These are phyloP conservation scores for Hypoxylon lienhwacheense DNA, from an alignment of 495 filamentous ascomycete species.

Conservation along the genomic window DNA sequence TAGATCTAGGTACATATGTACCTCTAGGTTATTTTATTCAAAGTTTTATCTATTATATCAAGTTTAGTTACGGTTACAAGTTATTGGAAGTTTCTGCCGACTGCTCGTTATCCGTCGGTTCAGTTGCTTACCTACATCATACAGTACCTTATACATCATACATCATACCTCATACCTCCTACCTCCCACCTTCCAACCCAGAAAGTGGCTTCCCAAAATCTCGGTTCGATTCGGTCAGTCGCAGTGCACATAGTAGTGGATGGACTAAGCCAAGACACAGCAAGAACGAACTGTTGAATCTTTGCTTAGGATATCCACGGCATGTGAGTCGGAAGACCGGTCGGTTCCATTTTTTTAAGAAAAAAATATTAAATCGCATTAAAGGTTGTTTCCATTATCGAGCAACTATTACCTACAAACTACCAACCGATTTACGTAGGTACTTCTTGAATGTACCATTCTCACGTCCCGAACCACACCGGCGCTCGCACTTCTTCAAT, in stretches of 20 bases:
- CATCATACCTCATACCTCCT: too few species aligned
- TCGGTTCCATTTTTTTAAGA: too few species aligned
- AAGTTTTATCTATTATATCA: neutral
- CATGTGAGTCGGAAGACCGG: conserved; percentile 36
- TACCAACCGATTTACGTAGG: too few species aligned
- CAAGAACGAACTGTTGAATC: conserved; percentile 16
- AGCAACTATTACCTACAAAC: too few species aligned
- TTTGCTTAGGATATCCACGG: conserved; percentile 16
- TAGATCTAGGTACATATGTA: too few species aligned
- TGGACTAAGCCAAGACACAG: conserved; percentile 32
- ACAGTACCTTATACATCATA: too few species aligned
- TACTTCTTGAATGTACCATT: too few species aligned
- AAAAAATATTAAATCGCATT: conserved; percentile 27
- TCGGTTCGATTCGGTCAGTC: conserved; percentile 28
- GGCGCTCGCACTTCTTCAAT: conserved; percentile 7
- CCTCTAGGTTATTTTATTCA: too few species aligned
- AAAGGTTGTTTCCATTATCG: too few species aligned
- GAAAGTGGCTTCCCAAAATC: conserved; percentile 6
- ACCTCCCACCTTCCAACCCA: too few species aligned
- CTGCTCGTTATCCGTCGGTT: conserved; percentile 15
- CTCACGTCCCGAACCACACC: conserved; percentile 8
- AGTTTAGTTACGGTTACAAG: neutral
- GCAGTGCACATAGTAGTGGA: conserved; percentile 26
- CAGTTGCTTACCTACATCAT: conserved; percentile 12
- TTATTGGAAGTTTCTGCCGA: conserved; percentile 12